These are phyloP conservation scores for Brassica napus DNA, from an alignment of 345 rosid species.

Conservation along the genomic window DNA sequence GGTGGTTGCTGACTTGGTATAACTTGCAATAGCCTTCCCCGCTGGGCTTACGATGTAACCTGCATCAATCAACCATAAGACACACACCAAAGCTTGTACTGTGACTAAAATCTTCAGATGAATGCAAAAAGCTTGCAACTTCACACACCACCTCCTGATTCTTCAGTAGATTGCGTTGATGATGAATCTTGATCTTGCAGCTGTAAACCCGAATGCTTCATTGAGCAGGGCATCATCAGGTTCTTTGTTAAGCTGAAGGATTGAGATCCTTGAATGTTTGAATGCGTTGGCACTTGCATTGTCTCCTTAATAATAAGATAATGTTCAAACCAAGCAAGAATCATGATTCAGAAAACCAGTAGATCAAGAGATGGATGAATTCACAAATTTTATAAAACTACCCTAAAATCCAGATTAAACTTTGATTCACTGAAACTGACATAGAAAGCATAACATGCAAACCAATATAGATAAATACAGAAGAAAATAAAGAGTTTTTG, in stretches of 20 bases:
- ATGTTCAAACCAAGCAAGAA: slow-evolving; percentile 31
- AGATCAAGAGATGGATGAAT: slow-evolving; percentile 16
- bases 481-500: neutral
- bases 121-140: slow-evolving; percentile 38
- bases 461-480: neutral
- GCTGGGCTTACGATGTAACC: slow-evolving; percentile 29
- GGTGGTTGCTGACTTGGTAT: slow-evolving; percentile 32
- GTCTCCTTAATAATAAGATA: slow-evolving; percentile 26
- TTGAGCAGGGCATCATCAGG: slow-evolving; percentile 11
- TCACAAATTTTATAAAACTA: neutral
- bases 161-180: slow-evolving; percentile 66
- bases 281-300: slow-evolving; percentile 35
- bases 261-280: slow-evolving; percentile 34
- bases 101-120: neutral
- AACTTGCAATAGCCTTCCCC: slow-evolving; percentile 45
- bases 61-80: slow-evolving; percentile 8
- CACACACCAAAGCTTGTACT: neutral
- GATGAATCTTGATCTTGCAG: slow-evolving; percentile 60
- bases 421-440: neutral
- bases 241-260: slow-evolving; percentile 25
- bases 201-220: slow-evolving; percentile 43
- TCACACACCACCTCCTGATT: slow-evolving; percentile 52
- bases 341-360: slow-evolving; percentile 7
- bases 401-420: neutral
- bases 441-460: slow-evolving; percentile 25